phyloP scores from a whole-genome alignment of 768 basidiomycete species.

The Trametes villosa region DNA sequence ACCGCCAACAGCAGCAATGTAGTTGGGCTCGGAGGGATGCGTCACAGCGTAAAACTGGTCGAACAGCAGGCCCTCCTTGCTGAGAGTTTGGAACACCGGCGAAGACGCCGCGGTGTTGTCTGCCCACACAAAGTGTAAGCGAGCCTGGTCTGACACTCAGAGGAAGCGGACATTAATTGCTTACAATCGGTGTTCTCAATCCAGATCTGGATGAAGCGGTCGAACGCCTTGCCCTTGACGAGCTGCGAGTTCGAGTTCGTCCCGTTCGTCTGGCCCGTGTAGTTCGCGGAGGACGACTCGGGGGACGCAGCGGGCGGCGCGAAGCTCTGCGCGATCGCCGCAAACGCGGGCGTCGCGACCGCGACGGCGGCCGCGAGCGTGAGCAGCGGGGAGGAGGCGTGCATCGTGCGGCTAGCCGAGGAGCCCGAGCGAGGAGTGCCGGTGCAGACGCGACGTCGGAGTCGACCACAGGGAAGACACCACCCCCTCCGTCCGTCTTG shows the following conservation, averaged over 20 bases:
- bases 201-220: constrained; percentile 59
- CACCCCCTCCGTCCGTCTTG: background rate
- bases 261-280: constrained; percentile 46
- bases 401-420: background rate
- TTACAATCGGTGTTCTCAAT: constrained; percentile 65
- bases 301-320: constrained; percentile 35
- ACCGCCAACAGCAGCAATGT: constrained; percentile 52
- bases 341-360: constrained; percentile 24
- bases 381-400: constrained; percentile 5
- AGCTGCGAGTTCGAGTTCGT: constrained; percentile 44
- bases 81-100: constrained; percentile 42
- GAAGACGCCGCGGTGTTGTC: constrained; percentile 30
- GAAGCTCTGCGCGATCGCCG: constrained; percentile 36
- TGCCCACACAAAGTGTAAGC: background rate
- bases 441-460: too few species aligned
- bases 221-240: constrained; percentile 49
- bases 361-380: constrained; percentile 8
- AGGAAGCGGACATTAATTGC: constrained; percentile 33
- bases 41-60: constrained; percentile 52
- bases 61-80: constrained; percentile 51
- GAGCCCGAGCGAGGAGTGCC: background rate
- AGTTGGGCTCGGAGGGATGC: constrained; percentile 70
- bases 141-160: background rate
- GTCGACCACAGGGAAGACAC: background rate
- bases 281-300: constrained; percentile 38